A percentile compares a stretch with the other conserved stretches of the same genome.
phyloP scores from a whole-genome alignment of 768 basidiomycete species.

The Mycena latifolia region DNA sequence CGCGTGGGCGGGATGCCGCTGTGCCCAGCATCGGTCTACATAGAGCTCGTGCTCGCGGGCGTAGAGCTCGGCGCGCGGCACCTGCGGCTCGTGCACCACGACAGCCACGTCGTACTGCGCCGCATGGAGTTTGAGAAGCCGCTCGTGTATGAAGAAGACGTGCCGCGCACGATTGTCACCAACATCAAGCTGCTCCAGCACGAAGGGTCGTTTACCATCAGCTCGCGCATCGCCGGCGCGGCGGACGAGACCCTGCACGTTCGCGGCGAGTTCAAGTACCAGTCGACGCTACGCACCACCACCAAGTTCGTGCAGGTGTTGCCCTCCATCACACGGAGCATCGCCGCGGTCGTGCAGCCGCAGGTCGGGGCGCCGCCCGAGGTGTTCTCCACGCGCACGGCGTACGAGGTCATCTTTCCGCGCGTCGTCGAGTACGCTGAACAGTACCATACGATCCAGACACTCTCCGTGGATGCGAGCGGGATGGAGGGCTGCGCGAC shows the following conservation, averaged over 20 bases:
- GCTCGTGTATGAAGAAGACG: conserved; percentile 57
- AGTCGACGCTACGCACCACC: conserved; percentile 43
- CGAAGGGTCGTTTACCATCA: conserved; percentile 59
- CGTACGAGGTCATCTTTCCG: conserved; percentile 77
- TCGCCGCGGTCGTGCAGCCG: conserved; percentile 43
- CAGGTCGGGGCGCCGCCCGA: conserved; percentile 47
- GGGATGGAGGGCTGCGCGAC: conserved; percentile 66
- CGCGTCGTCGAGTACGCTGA: conserved; percentile 74
- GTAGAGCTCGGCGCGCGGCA: conserved; percentile 52
- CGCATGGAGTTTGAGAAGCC: conserved; percentile 65
- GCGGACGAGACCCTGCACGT: conserved; percentile 54
- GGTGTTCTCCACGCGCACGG: conserved; percentile 65
- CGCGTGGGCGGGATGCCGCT: conserved; percentile 66
- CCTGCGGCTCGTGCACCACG: conserved; percentile 40
- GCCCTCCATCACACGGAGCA: conserved; percentile 49
- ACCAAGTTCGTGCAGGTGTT: conserved; percentile 54
- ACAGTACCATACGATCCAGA: conserved; percentile 69
- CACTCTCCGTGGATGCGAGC: conserved; percentile 61
- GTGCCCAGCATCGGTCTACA: conserved; percentile 77
- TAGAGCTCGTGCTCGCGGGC: conserved; percentile 66
- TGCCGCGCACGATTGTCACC: conserved; percentile 51
- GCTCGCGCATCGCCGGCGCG: conserved; percentile 51
- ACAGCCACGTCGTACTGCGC: conserved; percentile 54
- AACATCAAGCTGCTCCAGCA: conserved; percentile 52
- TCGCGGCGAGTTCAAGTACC: conserved; percentile 59